phyloP scores from a whole-genome alignment of 306 rosid genomes.

The Sicyos baderoa region DNA sequence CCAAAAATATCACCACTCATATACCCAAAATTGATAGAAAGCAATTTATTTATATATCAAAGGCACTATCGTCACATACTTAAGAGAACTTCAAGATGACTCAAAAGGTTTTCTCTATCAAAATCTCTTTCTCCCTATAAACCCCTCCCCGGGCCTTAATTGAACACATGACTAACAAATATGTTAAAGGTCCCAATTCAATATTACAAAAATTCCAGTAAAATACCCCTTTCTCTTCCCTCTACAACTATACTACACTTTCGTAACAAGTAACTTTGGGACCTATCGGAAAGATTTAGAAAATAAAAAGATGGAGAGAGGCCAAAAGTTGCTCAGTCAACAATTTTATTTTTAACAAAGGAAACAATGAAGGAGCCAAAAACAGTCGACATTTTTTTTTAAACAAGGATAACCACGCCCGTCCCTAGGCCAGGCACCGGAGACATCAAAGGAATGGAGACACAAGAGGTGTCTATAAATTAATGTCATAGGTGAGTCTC shows the following conservation, averaged over 20 bases:
- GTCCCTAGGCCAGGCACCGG: too few relatives aligned
- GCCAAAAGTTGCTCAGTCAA: background rate
- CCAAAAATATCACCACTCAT: background rate
- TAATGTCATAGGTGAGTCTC: too few relatives aligned
- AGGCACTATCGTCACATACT: background rate
- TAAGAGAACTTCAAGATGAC: background rate
- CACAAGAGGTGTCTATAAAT: too few relatives aligned
- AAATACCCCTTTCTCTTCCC: background rate
- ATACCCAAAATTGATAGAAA: background rate
- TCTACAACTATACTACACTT: background rate
- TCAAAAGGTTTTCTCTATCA: background rate
- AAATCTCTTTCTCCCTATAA: background rate
- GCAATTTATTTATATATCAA: background rate
- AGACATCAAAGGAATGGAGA: too few relatives aligned
- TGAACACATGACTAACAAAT: background rate
- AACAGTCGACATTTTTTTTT: too few relatives aligned
- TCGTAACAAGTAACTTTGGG: background rate
- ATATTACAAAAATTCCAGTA: background rate
- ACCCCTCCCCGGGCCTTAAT: background rate
- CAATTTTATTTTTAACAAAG: too few relatives aligned
- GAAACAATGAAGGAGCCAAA: too few relatives aligned
- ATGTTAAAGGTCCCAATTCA: background rate
- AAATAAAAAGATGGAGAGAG: background rate
- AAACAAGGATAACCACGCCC: too few relatives aligned
- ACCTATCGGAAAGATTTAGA: background rate